A percentile compares a stretch with the other conserved stretches of the same genome.
These are phyloP conservation scores for Boletus sensibilis DNA, from an alignment of 768 basidiomycete species.

Conservation along the genomic window DNA sequence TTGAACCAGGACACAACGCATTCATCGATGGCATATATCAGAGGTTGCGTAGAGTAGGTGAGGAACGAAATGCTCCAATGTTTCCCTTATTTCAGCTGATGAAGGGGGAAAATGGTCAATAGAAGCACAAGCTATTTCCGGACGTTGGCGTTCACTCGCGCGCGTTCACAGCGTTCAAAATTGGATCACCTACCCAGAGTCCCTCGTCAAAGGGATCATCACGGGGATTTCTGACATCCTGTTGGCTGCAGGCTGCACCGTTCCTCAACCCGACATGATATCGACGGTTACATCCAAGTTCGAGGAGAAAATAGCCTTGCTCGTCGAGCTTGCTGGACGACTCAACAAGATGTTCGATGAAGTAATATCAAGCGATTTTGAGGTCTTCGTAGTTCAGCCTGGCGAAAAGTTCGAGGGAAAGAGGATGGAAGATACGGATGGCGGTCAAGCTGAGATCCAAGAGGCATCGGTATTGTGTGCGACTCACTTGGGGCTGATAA, in stretches of 20 bases:
- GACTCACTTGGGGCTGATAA: conserved; percentile 9
- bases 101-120: not conserved
- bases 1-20: not conserved
- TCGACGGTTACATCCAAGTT: not conserved
- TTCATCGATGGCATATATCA: conserved; percentile 11
- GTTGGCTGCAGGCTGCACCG: conserved; percentile 8
- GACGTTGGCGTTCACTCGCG: conserved; percentile 11
- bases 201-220: conserved; percentile 1
- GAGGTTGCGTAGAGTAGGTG: conserved; percentile 7
- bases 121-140: conserved; percentile 16
- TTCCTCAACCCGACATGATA: not conserved
- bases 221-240: conserved; percentile 4
- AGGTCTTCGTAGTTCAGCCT: conserved; percentile 2
- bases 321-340: conserved; percentile 12
- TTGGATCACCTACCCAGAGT: not conserved
- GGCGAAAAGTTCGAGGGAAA: conserved; percentile 5
- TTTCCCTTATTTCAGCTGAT: not conserved
- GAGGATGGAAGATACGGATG: conserved; percentile 9
- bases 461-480: conserved; percentile 4
- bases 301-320: not conserved
- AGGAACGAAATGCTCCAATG: not conserved
- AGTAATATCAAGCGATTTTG: conserved; percentile 14
- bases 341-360: conserved; percentile 12
- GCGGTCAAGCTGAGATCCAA: not conserved
- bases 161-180: conserved; percentile 1